Conservation (phyloP, 257 asterid species). For the Forsythia viridissima region DNA sequence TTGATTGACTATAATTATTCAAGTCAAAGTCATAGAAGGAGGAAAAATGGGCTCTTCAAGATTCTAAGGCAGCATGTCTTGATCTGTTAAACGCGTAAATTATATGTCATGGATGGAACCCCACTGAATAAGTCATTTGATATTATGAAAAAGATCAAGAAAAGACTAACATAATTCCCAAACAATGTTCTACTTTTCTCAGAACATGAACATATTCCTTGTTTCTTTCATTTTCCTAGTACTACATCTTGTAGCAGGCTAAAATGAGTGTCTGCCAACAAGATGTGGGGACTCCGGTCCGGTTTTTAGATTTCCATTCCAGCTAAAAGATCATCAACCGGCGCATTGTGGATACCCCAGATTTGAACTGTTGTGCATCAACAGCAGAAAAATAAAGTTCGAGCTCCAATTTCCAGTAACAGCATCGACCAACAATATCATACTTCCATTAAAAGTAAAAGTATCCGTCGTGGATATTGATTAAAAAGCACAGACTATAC, state of each 20-base stretch:
- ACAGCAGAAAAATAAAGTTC: slow-evolving; percentile 13
- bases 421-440: slow-evolving; percentile 24
- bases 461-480: slow-evolving; percentile 31
- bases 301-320: slow-evolving; percentile 31
- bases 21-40: slow-evolving; percentile 22
- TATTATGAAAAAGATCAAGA: no score
- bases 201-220: no score
- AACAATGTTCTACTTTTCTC: no score
- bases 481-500: slow-evolving; percentile 33
- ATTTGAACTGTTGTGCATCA: slow-evolving; percentile 33
- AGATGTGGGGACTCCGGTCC: slow-evolving; percentile 26
- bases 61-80: background rate
- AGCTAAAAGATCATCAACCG: slow-evolving; percentile 34
- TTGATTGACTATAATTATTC: background rate
- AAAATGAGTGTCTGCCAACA: slow-evolving; percentile 35
- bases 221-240: no score
- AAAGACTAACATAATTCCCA: no score
- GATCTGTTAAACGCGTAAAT: slow-evolving; percentile 24
- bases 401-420: slow-evolving; percentile 30
- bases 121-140: no score
- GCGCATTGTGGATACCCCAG: slow-evolving; percentile 32
- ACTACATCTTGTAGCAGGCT: slow-evolving; percentile 17
- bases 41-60: background rate
- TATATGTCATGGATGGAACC: no score
- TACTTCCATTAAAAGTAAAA: slow-evolving; percentile 22